Base-by-base conservation (phyloP, 2,329 filamentous ascomycete genomes). In the Zymoseptoria ardabiliae region DNA sequence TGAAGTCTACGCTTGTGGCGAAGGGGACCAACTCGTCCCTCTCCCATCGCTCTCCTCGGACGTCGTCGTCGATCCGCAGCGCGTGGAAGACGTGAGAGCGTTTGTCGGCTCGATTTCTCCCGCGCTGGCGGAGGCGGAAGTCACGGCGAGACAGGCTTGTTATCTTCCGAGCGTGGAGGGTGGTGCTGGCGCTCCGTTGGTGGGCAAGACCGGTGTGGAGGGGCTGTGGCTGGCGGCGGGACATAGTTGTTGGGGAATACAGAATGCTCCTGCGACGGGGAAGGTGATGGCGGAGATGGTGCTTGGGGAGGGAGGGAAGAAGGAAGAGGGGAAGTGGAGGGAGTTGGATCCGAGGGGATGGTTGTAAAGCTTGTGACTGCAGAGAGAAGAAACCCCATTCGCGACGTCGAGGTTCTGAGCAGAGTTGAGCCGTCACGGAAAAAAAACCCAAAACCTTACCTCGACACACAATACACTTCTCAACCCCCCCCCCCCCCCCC, bases 231-330 rank as follows among this genome's bases (percentile, higher is more conserved):
- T 97, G 61, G 94, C 94, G 0, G 83, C 90, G 0, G 94, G 94
- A 0, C 94, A 99, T 78, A 96, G 91, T 1, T 97, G 93, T 76
- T 99, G 94, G 94, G 94, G 94, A 0, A 96, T 99, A 21, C 93
- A 97, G 77, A 97, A 99, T 76, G 91, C 86, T 0, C 92, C 93
- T 1, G 94, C 82, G 1, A 97, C 93, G 41, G 77, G 76, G 1
- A 77, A 76, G 65, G 59, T 77, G 65, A 68, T 80, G 55, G 51
- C 51, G 22, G 51, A 53, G 51, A 53, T 53, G 51, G 22, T 53
- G 51, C 20, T 25, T 28, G 51, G 8, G 4, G 10, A 28, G 13
- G 22, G 22, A n/a, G n/a, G 22, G 51, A 53, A 23, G 20, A 28
- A 45, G 35, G 35, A 45, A 7, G 35, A 45, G 35, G 35, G 35